Conservation (phyloP, 371 early-diverging fungal species). For the Mucor indicus region DNA sequence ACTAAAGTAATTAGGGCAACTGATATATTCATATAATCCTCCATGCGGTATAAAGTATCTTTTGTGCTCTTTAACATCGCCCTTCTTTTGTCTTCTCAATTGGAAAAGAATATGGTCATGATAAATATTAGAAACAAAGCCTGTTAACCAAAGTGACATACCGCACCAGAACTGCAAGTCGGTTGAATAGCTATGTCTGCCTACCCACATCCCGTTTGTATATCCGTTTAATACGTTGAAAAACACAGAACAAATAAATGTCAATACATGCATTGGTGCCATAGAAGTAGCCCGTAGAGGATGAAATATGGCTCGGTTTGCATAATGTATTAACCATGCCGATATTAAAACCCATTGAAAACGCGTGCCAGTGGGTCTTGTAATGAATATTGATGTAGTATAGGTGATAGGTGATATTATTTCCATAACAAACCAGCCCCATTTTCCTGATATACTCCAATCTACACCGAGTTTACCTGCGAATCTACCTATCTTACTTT, state of each 20-base stretch:
- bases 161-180: slow-evolving; percentile 27
- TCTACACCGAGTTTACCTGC: slow-evolving; percentile 23
- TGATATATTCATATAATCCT: slow-evolving; percentile 51
- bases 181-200: slow-evolving; percentile 4
- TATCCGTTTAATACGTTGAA: slow-evolving; percentile 66
- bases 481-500: slow-evolving; percentile 17
- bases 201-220: slow-evolving; percentile 57
- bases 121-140: slow-evolving; percentile 53
- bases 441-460: slow-evolving; percentile 28
- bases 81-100: slow-evolving; percentile 21
- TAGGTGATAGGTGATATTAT: slow-evolving; percentile 32
- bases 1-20: slow-evolving; percentile 65
- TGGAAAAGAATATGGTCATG: slow-evolving; percentile 53
- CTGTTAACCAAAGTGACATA: slow-evolving; percentile 37
- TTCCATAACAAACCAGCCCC: slow-evolving; percentile 45
- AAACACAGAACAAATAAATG: slow-evolving; percentile 14
- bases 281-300: slow-evolving; percentile 50
- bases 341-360: slow-evolving; percentile 23
- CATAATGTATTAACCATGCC: slow-evolving; percentile 59
- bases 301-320: slow-evolving; percentile 55
- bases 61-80: background rate
- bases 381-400: slow-evolving; percentile 10
- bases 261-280: slow-evolving; percentile 41
- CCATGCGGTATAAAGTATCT: slow-evolving; percentile 56
- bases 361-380: slow-evolving; percentile 16